Conservation (phyloP, 2,329 filamentous ascomycete genomes). For the Aspergillus novofumigatus region DNA sequence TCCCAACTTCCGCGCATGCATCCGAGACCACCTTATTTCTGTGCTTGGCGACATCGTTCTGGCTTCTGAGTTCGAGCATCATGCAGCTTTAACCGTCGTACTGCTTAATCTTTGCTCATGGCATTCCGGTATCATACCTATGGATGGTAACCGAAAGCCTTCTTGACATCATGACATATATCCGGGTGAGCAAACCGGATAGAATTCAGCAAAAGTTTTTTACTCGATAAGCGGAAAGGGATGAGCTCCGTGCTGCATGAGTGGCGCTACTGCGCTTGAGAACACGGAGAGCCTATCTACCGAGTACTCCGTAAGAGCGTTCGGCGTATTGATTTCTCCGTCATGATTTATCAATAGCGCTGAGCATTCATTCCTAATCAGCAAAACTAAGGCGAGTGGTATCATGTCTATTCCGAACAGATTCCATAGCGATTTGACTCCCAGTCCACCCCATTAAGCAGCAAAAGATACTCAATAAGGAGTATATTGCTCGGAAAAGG, state of each 20-base stretch:
- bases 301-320: no score
- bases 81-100: neutral
- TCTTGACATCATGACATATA: neutral
- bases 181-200: neutral
- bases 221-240: conserved; percentile 4
- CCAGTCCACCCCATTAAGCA: neutral
- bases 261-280: neutral
- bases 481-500: neutral
- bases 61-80: neutral
- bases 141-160: neutral
- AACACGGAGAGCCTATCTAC: no score
- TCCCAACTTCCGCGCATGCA: no score
- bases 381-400: no score
- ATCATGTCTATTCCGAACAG: no score
- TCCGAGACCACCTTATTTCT: neutral
- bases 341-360: no score
- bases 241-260: conserved; percentile 1
- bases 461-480: neutral
- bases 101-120: neutral
- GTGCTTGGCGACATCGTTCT: neutral
- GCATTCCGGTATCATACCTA: neutral
- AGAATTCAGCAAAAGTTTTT: neutral
- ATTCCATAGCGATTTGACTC: no score
- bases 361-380: no score
- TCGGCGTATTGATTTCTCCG: no score